Base-by-base conservation (phyloP, 2,329 filamentous ascomycete species). In the Ceratocystis huliohia region DNA sequence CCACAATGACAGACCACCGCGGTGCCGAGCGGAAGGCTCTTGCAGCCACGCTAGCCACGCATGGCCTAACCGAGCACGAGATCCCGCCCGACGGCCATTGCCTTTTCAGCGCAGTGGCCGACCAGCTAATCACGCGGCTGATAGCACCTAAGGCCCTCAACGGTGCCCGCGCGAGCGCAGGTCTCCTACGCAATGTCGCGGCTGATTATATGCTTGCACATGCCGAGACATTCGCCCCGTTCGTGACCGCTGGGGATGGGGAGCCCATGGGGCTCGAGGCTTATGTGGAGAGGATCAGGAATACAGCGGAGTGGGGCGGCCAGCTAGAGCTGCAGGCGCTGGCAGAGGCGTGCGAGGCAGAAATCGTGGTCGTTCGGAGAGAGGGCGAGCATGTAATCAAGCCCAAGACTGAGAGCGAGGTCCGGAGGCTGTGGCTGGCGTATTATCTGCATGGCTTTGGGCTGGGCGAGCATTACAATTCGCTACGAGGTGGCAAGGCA, bases 401-500 rank as follows among this genome's bases (percentile, higher is more conserved):
- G 71, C 81, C 84, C 69, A 72, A 72, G 5, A 76, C 73, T 1
- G 79, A 76, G 17, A 73, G 75, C 33, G 76, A 75, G 3, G 76
- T 78, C 64, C 74, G 75, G 71, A 84, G 83, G 70, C 81, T 96
- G 63, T 97, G 94, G 93, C 75, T 99, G 75, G 93, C 91, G 45
- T 99, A 97, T 76, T 97, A 97, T 76, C 83, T 89, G 72, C 91
- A 96, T 78, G 90, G 89, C 62, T 97, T 95, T 75, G 93, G 93
- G 1, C 78, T 99, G 63, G 94, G 94, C 13, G 94, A 97, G 78
- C 94, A 99, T 77, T 99, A 99, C 77, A 99, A 99, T 74, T 96
- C 92, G 65, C 76, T 99, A 74, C 76, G 84, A 71, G 64, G 44
- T 17, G 53, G 53, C 25, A 57, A 57, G 53, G 53, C 53, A 15